Evolutionary conservation across 2,329 filamentous ascomycete genomes (phyloP).

Genomic region (Aspergillus floridensis): DNA sequence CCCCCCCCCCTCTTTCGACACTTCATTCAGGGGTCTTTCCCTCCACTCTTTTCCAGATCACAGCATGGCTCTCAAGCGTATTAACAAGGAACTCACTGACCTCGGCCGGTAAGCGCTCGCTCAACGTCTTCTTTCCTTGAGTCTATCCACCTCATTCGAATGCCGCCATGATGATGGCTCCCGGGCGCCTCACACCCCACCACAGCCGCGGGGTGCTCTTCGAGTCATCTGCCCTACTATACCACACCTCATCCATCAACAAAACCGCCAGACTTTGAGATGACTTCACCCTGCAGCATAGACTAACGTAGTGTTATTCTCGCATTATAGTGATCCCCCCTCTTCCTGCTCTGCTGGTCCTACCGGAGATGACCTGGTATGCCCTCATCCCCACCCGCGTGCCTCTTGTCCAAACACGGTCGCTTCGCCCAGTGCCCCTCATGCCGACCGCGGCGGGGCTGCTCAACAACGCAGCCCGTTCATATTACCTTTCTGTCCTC

Average conservation of each 20-base stretch:
- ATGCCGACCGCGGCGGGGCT: conserved; percentile 26
- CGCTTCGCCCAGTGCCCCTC: conserved; percentile 11
- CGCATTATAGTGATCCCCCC: conserved; percentile 75
- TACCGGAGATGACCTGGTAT: conserved; percentile 95
- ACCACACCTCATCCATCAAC: not conserved
- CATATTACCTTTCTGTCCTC: not conserved
- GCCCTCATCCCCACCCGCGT: conserved; percentile 32
- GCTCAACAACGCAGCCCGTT: conserved; percentile 5
- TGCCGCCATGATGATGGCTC: not conserved
- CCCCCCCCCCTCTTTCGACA: conserved; percentile 7
- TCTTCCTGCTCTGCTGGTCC: conserved; percentile 98
- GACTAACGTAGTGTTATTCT: conserved; percentile 13
- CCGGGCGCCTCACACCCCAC: conserved; percentile 17
- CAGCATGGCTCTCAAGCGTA: conserved; percentile 52
- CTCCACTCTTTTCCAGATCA: conserved; percentile 13
- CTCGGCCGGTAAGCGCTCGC: conserved; percentile 47
- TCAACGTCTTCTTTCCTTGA: conserved; percentile 11
- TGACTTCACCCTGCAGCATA: not conserved
- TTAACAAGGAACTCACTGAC: conserved; percentile 55
- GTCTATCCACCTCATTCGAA: not conserved
- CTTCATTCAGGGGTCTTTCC: conserved; percentile 7
- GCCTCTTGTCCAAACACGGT: conserved; percentile 8
- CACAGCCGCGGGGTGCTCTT: conserved; percentile 22
- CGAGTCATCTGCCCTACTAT: not conserved
- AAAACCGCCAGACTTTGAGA: not conserved